Percentiles rank a stretch among this genome's conserved stretches.
phyloP scores from a whole-genome alignment of 768 basidiomycete genomes.

The Omphalotus guepiniiformis region DNA sequence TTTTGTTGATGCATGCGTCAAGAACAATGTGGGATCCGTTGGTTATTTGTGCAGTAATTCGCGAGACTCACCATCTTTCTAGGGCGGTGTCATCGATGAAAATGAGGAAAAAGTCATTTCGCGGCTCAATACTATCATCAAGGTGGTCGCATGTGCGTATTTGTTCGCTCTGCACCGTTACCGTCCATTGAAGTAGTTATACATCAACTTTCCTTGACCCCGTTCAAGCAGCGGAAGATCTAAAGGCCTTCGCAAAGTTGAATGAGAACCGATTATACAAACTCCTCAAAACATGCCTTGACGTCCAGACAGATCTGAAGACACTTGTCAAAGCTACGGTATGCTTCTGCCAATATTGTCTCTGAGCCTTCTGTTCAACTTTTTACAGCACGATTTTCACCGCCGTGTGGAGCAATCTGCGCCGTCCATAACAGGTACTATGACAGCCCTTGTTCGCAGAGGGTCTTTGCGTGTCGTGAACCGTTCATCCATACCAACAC shows the following conservation, averaged over 20 bases:
- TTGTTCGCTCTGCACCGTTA: background rate
- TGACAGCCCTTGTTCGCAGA: conserved; percentile 66
- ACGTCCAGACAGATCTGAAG: conserved; percentile 81
- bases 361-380: background rate
- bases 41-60: background rate
- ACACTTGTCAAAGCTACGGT: conserved; percentile 75
- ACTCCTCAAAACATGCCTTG: conserved; percentile 75
- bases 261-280: conserved; percentile 88
- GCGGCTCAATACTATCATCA: conserved; percentile 44
- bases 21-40: conserved; percentile 69
- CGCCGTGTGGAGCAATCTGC: conserved; percentile 72
- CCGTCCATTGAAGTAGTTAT: background rate
- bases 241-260: conserved; percentile 76
- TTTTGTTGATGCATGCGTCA: conserved; percentile 69
- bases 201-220: conserved; percentile 54
- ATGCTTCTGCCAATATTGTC: conserved; percentile 16
- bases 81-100: conserved; percentile 91
- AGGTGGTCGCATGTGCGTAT: conserved; percentile 58
- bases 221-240: conserved; percentile 71
- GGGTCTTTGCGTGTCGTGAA: conserved; percentile 74
- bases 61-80: conserved; percentile 4
- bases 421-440: conserved; percentile 57
- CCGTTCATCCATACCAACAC: conserved; percentile 76
- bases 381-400: conserved; percentile 66
- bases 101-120: conserved; percentile 61